Evolutionary conservation across 2,329 filamentous ascomycete genomes (phyloP).

Genomic region (Neonectria ditissima): DNA sequence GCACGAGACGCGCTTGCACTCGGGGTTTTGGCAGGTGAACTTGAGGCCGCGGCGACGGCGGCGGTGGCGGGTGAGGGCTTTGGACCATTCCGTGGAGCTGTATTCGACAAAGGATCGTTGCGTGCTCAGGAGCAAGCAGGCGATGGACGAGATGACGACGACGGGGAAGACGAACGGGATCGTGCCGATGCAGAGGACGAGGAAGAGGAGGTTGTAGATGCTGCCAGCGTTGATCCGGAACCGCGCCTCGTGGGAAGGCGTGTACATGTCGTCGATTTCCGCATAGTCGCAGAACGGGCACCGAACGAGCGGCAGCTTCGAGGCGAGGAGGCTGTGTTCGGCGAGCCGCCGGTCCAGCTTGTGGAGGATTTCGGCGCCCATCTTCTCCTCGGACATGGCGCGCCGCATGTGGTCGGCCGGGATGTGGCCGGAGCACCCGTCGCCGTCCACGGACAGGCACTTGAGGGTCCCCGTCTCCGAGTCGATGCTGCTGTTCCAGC

Average conservation of each 20-base stretch:
- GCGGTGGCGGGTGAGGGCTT: slow-evolving; percentile 74
- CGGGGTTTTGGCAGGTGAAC: slow-evolving; percentile 80
- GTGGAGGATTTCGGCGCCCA: slow-evolving; percentile 76
- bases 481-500: slow-evolving; percentile 86
- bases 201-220: slow-evolving; percentile 60
- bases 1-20: slow-evolving; percentile 80
- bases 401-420: slow-evolving; percentile 75
- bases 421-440: slow-evolving; percentile 81
- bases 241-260: slow-evolving; percentile 65
- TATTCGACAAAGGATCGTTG: slow-evolving; percentile 56
- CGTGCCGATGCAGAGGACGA: slow-evolving; percentile 64
- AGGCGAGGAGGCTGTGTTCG: slow-evolving; percentile 79
- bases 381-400: slow-evolving; percentile 77
- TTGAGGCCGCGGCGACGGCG: slow-evolving; percentile 78
- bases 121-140: slow-evolving; percentile 59
- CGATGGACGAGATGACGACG: slow-evolving; percentile 59
- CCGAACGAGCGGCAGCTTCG: slow-evolving; percentile 78
- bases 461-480: slow-evolving; percentile 77
- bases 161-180: slow-evolving; percentile 68
- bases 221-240: slow-evolving; percentile 68
- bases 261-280: slow-evolving; percentile 83
- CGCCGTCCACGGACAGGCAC: slow-evolving; percentile 81
- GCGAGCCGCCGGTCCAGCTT: slow-evolving; percentile 85
- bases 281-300: slow-evolving; percentile 95
- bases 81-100: slow-evolving; percentile 62